phyloP scores from a whole-genome alignment of 805 yeast species.

The Blastobotrys muscicola region DNA sequence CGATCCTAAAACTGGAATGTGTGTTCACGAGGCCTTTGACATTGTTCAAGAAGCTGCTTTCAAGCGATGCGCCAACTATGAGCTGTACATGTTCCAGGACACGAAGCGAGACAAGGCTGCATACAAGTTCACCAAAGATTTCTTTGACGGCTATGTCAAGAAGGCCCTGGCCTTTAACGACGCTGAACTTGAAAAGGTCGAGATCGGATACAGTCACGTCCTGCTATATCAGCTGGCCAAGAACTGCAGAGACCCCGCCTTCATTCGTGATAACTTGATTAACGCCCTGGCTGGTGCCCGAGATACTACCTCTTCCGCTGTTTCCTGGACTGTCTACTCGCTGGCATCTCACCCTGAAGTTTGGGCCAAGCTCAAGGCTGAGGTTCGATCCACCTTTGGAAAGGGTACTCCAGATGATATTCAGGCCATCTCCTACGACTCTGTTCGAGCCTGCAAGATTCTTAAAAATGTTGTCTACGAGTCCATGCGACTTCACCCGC shows the following conservation, averaged over 20 bases:
- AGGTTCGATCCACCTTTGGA: constrained; percentile 15
- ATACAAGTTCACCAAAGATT: background rate
- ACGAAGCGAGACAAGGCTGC: background rate
- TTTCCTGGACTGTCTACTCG: constrained; percentile 35
- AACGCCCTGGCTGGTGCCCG: constrained; percentile 42
- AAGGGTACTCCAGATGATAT: constrained; percentile 19
- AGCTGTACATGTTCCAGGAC: background rate
- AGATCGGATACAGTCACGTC: constrained; percentile 32
- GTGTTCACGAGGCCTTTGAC: background rate
- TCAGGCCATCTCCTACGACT: constrained; percentile 30
- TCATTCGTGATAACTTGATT: constrained; percentile 38
- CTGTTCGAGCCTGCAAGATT: constrained; percentile 35
- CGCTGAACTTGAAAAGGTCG: background rate
- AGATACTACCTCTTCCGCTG: constrained; percentile 41
- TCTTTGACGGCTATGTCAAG: background rate
- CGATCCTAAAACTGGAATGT: background rate
- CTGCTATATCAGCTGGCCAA: constrained; percentile 40
- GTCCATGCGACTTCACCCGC: constrained; percentile 36
- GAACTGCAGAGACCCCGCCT: constrained; percentile 35
- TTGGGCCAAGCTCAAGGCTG: constrained; percentile 30
- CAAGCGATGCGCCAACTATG: background rate
- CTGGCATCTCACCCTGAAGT: constrained; percentile 34
- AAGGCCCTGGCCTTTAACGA: background rate
- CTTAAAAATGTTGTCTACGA: constrained; percentile 37
- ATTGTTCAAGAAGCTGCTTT: background rate